Conservation (phyloP, 345 rosid species). For the Eucalyptus sp. region DNA sequence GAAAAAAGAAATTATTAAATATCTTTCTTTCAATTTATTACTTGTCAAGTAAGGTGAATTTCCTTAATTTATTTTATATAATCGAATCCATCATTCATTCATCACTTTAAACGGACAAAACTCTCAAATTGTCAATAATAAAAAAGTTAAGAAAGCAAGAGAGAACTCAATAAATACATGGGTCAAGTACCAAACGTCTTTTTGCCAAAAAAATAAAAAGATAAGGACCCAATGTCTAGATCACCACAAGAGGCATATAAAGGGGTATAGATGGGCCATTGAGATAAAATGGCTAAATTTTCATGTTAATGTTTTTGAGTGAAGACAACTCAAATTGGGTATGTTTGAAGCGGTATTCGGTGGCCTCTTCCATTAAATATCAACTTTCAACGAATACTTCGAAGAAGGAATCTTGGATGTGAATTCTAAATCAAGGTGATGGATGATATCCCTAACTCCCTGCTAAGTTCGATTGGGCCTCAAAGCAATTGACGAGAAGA, state of each 20-base stretch:
- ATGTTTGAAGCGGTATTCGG: background rate
- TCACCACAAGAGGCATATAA: background rate
- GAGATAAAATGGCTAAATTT: background rate
- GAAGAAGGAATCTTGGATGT: background rate
- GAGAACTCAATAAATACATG: background rate
- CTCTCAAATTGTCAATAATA: background rate
- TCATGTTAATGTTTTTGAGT: background rate
- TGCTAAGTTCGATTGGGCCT: background rate
- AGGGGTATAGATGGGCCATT: background rate
- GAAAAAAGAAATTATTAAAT: background rate
- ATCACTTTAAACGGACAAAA: background rate
- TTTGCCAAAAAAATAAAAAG: too few species aligned
- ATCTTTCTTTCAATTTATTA: background rate
- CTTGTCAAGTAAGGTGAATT: background rate
- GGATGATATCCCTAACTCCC: background rate
- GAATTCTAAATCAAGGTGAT: background rate
- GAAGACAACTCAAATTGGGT: fast-evolving
- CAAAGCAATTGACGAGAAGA: background rate
- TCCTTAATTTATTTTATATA: background rate
- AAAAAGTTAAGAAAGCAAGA: background rate
- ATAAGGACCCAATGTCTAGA: background rate
- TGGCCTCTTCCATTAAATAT: background rate
- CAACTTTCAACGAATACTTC: background rate
- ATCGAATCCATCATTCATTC: background rate
- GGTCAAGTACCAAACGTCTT: background rate